Percentiles rank a stretch among this genome's conserved stretches.
Evolutionary conservation across 2,329 filamentous ascomycete genomes (phyloP).

Genomic region (Macroventuria anomochaeta): DNA sequence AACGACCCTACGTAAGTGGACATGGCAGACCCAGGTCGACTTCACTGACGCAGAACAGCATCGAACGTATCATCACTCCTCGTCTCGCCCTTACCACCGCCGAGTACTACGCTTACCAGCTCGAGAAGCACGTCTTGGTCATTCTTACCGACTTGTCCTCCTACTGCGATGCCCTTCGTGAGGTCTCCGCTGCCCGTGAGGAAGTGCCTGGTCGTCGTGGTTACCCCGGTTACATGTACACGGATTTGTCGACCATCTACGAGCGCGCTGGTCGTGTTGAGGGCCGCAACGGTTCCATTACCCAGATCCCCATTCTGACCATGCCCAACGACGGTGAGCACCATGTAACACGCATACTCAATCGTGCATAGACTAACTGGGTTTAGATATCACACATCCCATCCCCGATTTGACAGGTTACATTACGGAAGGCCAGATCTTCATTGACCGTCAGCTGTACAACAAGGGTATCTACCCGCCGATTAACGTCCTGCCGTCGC

Average conservation of each 20-base stretch:
- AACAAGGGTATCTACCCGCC: constrained; percentile 99
- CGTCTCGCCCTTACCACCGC: constrained; percentile 97
- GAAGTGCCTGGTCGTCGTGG: constrained; percentile 99
- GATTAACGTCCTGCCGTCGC: constrained; percentile 96
- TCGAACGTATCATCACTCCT: constrained; percentile 99
- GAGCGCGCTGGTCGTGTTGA: constrained; percentile 97
- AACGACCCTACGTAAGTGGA: constrained; percentile 90
- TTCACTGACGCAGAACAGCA: constrained; percentile 61
- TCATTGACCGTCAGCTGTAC: constrained; percentile 88
- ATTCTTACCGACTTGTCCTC: constrained; percentile 97
- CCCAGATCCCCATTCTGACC: constrained; percentile 97
- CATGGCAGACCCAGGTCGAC: constrained; percentile 1
- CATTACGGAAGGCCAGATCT: constrained; percentile 99
- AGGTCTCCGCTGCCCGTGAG: constrained; percentile 96
- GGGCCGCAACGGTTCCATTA: constrained; percentile 97
- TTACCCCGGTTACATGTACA: constrained; percentile 99
- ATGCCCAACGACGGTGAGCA: constrained; percentile 93
- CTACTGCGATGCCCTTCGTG: constrained; percentile 98
- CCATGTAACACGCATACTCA: neutral
- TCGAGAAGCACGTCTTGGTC: constrained; percentile 99
- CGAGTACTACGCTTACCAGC: constrained; percentile 99
- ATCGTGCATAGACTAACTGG: constrained; percentile 20
- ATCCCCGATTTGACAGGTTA: constrained; percentile 99
- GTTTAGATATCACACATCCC: constrained; percentile 90
- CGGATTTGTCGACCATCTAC: constrained; percentile 99